These are phyloP conservation scores for Tillandsia fasciculata DNA, from an alignment of 176 grass and related monocot species.

Conservation along the genomic window DNA sequence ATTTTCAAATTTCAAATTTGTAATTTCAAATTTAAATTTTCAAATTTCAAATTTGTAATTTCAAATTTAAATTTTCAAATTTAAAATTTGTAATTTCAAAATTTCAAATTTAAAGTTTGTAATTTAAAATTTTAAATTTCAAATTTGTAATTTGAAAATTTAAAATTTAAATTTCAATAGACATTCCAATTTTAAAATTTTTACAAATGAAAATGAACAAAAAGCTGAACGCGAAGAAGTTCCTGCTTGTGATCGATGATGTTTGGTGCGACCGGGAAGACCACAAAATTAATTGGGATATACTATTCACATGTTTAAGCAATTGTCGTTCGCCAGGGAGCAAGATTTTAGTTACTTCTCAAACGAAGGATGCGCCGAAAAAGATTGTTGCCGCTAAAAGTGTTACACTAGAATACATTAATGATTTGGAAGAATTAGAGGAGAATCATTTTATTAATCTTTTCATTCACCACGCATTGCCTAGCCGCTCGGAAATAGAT, in stretches of 20 bases:
- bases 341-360: conserved; percentile 11
- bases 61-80: too few relatives aligned
- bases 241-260: conserved; percentile 28
- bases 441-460: not conserved
- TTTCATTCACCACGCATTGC: not conserved
- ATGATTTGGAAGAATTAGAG: not conserved
- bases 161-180: too few relatives aligned
- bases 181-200: too few relatives aligned
- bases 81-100: too few relatives aligned
- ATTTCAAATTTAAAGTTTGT: too few relatives aligned
- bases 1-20: too few relatives aligned
- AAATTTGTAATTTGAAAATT: too few relatives aligned
- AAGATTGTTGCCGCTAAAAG: not conserved
- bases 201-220: conserved; percentile 3
- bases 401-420: not conserved
- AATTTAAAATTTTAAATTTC: too few relatives aligned
- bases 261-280: conserved; percentile 3
- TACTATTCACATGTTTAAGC: not conserved
- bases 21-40: too few relatives aligned
- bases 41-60: too few relatives aligned
- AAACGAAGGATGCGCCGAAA: not conserved
- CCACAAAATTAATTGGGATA: not conserved
- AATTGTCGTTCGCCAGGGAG: not conserved
- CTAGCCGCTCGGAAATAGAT: not conserved
- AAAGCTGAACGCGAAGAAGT: not conserved